A percentile compares a stretch with the other conserved stretches of the same genome.
phyloP scores from a whole-genome alignment of 108 stramenopile species.

The Fragilariopsis cylindrus region DNA sequence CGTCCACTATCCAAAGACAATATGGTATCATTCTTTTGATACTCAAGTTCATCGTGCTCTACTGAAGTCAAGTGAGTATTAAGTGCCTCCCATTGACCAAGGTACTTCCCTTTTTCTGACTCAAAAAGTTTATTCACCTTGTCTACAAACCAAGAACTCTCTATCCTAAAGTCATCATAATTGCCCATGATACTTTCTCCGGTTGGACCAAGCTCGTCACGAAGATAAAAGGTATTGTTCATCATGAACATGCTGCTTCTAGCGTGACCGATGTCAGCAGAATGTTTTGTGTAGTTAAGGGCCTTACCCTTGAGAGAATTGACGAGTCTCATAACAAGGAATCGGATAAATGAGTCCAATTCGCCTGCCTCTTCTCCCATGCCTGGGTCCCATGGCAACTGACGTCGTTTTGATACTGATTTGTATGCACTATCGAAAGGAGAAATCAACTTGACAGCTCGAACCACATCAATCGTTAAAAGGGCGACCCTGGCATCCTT shows the following conservation, averaged over 20 bases:
- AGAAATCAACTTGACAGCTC: constrained; percentile 74
- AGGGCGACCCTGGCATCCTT: constrained; percentile 75
- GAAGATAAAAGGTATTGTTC: constrained; percentile 83
- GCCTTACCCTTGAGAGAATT: constrained; percentile 77
- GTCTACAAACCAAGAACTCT: constrained; percentile 74
- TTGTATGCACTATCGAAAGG: constrained; percentile 88
- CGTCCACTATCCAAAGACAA: constrained; percentile 80
- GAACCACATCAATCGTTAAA: constrained; percentile 77
- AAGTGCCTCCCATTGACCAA: constrained; percentile 68
- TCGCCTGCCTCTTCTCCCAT: constrained; percentile 85
- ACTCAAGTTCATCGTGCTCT: constrained; percentile 68
- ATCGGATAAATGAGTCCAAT: constrained; percentile 77
- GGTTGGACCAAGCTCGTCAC: constrained; percentile 62
- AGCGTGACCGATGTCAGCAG: constrained; percentile 44
- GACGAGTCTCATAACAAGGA: constrained; percentile 74
- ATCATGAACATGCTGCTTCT: constrained; percentile 82
- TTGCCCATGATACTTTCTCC: neutral
- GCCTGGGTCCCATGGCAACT: constrained; percentile 82
- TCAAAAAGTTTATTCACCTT: constrained; percentile 76
- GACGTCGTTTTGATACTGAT: constrained; percentile 65
- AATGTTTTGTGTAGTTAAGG: constrained; percentile 63
- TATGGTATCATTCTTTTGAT: constrained; percentile 67
- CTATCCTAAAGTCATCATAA: constrained; percentile 59
- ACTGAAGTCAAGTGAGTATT: constrained; percentile 74
- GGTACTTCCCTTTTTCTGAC: constrained; percentile 74